Conservation (phyloP, 2,329 filamentous ascomycete species). For the Beauveria sp. region DNA sequence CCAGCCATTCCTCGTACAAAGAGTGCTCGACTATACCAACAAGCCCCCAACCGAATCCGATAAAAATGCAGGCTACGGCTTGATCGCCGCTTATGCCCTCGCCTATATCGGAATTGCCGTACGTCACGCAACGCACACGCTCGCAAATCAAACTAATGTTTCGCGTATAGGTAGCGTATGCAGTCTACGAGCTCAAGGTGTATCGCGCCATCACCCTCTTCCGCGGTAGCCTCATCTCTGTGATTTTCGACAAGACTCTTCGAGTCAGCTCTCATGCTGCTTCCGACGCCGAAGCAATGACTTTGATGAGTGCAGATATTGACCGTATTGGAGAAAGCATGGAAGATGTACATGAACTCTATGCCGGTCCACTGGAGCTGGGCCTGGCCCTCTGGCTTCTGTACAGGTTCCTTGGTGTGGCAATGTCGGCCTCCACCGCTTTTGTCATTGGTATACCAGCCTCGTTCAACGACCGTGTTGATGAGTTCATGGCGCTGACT, state of each 20-base stretch:
- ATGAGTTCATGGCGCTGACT: neutral
- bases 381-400: constrained; percentile 27
- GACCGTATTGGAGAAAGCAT: constrained; percentile 24
- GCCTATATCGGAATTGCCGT: constrained; percentile 34
- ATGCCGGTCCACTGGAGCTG: constrained; percentile 27
- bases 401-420: constrained; percentile 18
- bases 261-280: constrained; percentile 21
- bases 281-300: constrained; percentile 28
- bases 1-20: constrained; percentile 35
- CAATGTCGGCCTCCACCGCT: constrained; percentile 16
- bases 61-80: constrained; percentile 25
- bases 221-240: constrained; percentile 28
- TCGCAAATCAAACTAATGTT: neutral
- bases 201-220: constrained; percentile 27
- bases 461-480: neutral
- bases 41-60: constrained; percentile 18
- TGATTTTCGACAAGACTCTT: constrained; percentile 41
- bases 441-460: constrained; percentile 15
- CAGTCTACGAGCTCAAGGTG: constrained; percentile 24
- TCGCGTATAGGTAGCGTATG: neutral
- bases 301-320: constrained; percentile 37
- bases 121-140: constrained; percentile 8
- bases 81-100: constrained; percentile 30
- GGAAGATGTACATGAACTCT: constrained; percentile 24
- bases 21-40: constrained; percentile 23